phyloP scores from a whole-genome alignment of 2,329 filamentous ascomycete species.

The Xylariaceae sp. region DNA sequence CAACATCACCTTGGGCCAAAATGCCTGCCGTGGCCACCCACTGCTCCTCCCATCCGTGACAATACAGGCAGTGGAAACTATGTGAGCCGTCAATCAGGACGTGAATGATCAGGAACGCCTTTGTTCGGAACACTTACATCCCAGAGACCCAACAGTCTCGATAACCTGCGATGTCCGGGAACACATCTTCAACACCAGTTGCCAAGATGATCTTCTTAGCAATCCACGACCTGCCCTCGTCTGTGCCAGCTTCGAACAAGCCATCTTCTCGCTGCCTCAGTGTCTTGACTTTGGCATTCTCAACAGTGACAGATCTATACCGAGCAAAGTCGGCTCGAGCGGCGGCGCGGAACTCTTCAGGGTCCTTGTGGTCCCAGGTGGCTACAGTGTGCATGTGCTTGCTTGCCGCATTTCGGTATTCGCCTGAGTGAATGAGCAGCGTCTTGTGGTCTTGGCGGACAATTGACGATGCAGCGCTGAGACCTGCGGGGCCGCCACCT shows the following conservation, averaged over 20 bases:
- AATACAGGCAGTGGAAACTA: constrained; percentile 58
- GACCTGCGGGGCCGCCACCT: constrained; percentile 5
- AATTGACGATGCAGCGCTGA: constrained; percentile 1
- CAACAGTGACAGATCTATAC: no score
- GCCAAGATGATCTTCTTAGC: constrained; percentile 55
- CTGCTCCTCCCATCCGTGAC: constrained; percentile 56
- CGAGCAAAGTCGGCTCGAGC: neutral
- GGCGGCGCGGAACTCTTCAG: constrained; percentile 2
- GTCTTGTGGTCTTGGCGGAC: constrained; percentile 4
- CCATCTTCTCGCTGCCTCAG: constrained; percentile 4
- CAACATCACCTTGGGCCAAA: constrained; percentile 4
- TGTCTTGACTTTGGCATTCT: constrained; percentile 5
- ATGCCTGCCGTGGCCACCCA: constrained; percentile 30
- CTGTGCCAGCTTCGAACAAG: constrained; percentile 34
- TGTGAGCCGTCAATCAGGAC: neutral
- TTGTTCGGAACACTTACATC: constrained; percentile 38
- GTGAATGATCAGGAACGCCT: neutral
- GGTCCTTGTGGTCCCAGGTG: constrained; percentile 16
- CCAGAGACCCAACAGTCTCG: constrained; percentile 49
- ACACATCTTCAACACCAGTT: constrained; percentile 48
- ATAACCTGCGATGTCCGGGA: constrained; percentile 51
- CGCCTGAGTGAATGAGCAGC: constrained; percentile 9
- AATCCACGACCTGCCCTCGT: constrained; percentile 38
- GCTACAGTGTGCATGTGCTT: constrained; percentile 10
- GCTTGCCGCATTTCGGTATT: constrained; percentile 7